Evolutionary conservation across 768 basidiomycete species (phyloP), one percentile per base, ranked within the genome.

Genomic region (Rubroboletus pulcherrimus): DNA sequence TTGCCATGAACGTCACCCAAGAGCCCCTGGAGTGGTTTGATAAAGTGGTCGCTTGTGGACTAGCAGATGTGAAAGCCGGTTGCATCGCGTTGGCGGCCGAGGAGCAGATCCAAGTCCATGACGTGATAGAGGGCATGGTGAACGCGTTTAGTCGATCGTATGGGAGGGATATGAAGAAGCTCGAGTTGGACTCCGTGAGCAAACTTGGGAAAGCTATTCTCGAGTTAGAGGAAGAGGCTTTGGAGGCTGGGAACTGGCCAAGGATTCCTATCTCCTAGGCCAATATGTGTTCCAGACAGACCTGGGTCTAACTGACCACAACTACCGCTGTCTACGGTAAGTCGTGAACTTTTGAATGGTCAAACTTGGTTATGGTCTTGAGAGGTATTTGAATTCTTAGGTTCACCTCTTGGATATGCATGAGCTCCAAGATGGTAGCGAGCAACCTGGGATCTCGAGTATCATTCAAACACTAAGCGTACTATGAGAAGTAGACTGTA

Each of bases 1-100:
- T 99, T 73, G 84, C 94, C 1, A 74, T 98, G 67, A 99, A 99
- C 71, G 77, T 98, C 56, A 92, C 93, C 0, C 72, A 70, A 30
- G 88, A 97, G 59, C 93, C 93, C 5, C 67, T 85, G 26, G 59
- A 74, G 24, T 98, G 96, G 96, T 98, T 99, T 67, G 78, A 89
- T 63, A 76, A 81, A 54, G 81, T 98, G 49, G 84, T 96, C 5
- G 97, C 96, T 2, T 99, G 97, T 70, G 97, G 97, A 4, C 75
- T 98, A 46, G 80, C 78, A 10, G 88, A 91, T 55, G 93, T 98
- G 39, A 81, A 76, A 51, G 92, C 94, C 0, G 87, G 84, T 0
- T 88, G 81, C 51, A 79, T 91, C 48, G 81, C 78, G 55, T 66
- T 69, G 41, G 81, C 77, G 24, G 70, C 68, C n/a, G 73, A 72